Percentiles rank a stretch among this genome's conserved stretches.
phyloP scores from a whole-genome alignment of 768 basidiomycete species.

The Collybia nuda region DNA sequence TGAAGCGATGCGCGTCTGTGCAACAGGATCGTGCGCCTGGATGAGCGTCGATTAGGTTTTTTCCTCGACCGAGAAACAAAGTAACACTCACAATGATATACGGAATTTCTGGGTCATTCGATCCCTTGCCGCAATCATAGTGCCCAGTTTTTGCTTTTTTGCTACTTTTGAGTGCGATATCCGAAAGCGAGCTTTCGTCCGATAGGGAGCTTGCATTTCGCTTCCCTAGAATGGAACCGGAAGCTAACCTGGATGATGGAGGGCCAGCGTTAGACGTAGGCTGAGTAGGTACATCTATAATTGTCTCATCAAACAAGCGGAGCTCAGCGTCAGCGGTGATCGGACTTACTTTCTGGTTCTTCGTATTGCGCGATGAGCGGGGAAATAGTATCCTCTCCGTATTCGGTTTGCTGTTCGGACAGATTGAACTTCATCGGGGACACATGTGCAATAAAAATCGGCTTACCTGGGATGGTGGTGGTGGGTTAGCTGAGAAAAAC shows the following conservation, averaged over 20 bases:
- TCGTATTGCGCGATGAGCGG: background rate
- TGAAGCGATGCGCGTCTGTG: slow-evolving; percentile 16
- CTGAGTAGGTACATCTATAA: background rate
- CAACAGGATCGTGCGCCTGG: slow-evolving; percentile 12
- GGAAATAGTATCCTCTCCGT: slow-evolving; percentile 8
- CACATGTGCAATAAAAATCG: background rate
- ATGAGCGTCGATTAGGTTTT: background rate
- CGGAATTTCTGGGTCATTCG: slow-evolving; percentile 4
- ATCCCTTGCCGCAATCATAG: background rate
- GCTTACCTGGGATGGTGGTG: background rate
- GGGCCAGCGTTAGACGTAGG: background rate
- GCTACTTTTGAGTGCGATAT: slow-evolving; percentile 1
- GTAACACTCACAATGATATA: slow-evolving; percentile 17
- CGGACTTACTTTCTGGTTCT: too few relatives aligned
- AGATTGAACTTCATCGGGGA: background rate
- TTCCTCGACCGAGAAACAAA: background rate
- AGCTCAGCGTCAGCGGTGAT: too few relatives aligned
- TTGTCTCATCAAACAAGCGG: too few relatives aligned
- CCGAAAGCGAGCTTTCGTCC: background rate
- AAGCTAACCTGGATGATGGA: slow-evolving; percentile 17
- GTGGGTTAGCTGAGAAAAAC: too few relatives aligned
- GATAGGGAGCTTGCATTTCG: slow-evolving; percentile 24
- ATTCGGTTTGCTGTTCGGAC: slow-evolving; percentile 8
- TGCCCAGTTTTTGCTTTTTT: slow-evolving; percentile 4
- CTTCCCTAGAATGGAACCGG: slow-evolving; percentile 23